Evolutionary conservation across 2,329 filamentous ascomycete species (phyloP), one percentile per base, ranked within the genome.

Genomic region (Onygena corvina): DNA sequence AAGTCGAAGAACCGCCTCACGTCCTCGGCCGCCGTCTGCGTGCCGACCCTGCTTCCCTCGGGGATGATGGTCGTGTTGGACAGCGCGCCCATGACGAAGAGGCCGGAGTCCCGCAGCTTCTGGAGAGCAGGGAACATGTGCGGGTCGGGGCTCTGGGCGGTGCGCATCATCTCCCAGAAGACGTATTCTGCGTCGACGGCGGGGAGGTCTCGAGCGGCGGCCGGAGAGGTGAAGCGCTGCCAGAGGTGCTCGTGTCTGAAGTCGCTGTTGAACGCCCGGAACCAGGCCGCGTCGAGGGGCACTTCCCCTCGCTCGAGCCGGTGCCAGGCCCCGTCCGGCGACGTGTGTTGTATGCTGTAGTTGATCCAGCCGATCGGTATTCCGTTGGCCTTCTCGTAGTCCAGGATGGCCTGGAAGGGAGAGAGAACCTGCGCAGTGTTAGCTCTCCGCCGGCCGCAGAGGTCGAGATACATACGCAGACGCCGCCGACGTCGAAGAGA

Each of bases 401-500:
- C 84, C 50, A 94, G 75, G 59, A 98, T 96, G 1, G 86, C 81
- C 70, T 94, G 87, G 61, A 98, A 89, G 7, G 92, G 92, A 1
- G 88, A 95, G 20, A 84, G 73, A 49, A 95, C 87, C 89, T 94
- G 56, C 12, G 30, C 8, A 27, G 11, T 16, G 29, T 35, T 35
- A 47, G 45, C 12, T 33, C 2, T 18, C 9, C 4, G 11, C 6
- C 12, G 27, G 20, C 36, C 8, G 14, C n/a, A 23, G 18, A 14
- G 7, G 29, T 9, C 20, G 42, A 30, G 25, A 47, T 14, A 80
- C 86, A 74, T 83, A 94, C 90, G 75, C 87, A 93, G 58, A 98
- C 92, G 54, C 92, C 92, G 33, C 92, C 92, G 58, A 98, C 92
- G 67, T 98, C 92, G 65, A 96, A 96, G 18, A 98, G 73, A 27